Conservation (phyloP, 495 filamentous ascomycete species). For the Aspergillus conjunctus region DNA sequence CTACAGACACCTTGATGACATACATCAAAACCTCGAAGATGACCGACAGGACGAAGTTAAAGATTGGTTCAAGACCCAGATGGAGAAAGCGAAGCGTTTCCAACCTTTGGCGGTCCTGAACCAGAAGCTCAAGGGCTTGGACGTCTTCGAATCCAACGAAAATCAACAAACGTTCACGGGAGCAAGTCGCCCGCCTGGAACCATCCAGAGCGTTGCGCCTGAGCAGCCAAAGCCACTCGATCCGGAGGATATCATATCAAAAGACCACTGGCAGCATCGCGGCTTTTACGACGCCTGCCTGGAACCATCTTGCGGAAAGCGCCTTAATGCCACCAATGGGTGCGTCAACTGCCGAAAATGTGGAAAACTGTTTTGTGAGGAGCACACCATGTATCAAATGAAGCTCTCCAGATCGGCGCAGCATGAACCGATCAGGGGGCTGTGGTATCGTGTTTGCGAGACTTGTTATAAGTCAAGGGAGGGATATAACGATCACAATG, state of each 20-base stretch:
- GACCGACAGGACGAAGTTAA: slow-evolving; percentile 95
- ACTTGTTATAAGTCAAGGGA: slow-evolving; percentile 96
- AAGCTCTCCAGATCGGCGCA: slow-evolving; percentile 87
- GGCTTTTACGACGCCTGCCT: slow-evolving; percentile 76
- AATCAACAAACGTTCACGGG: slow-evolving; percentile 38
- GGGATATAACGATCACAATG: slow-evolving; percentile 90
- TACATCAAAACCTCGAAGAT: slow-evolving; percentile 90
- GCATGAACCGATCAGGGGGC: slow-evolving; percentile 88
- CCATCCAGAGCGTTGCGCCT: slow-evolving; percentile 33
- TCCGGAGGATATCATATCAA: slow-evolving; percentile 85
- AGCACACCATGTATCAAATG: slow-evolving; percentile 99
- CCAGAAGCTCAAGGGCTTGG: slow-evolving; percentile 95
- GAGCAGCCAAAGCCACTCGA: slow-evolving; percentile 54
- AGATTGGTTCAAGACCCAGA: slow-evolving; percentile 96
- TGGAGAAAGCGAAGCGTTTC: slow-evolving; percentile 92
- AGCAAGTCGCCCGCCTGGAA: slow-evolving; percentile 34
- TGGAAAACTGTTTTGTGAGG: slow-evolving; percentile 91
- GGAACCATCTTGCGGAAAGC: slow-evolving; percentile 82
- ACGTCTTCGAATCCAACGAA: slow-evolving; percentile 97
- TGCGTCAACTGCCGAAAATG: slow-evolving; percentile 91
- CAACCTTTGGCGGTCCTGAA: slow-evolving; percentile 90
- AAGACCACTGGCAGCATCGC: slow-evolving; percentile 83
- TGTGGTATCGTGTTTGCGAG: slow-evolving; percentile 95
- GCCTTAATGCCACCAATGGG: slow-evolving; percentile 75
- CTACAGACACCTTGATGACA: slow-evolving; percentile 84